phyloP scores from a whole-genome alignment of 805 yeast genomes.

The Ogataea henricii region DNA sequence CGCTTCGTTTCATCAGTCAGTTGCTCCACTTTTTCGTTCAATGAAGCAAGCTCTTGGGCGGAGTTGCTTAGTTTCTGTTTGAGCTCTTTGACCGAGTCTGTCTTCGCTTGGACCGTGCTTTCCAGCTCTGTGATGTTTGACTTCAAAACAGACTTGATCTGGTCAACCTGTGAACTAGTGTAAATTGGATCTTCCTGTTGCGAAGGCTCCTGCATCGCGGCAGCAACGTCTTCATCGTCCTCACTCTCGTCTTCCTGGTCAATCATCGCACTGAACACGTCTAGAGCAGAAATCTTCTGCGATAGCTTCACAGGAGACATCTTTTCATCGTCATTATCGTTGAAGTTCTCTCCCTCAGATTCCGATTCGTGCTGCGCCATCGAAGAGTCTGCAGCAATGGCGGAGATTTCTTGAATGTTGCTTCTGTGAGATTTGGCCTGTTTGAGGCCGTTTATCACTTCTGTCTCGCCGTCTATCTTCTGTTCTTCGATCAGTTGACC shows the following conservation, averaged over 20 bases:
- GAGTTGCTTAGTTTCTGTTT: conserved; percentile 11
- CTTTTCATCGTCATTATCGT: conserved; percentile 21
- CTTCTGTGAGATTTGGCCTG: conserved; percentile 10
- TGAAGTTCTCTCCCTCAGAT: conserved; percentile 10
- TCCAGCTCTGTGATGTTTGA: conserved; percentile 14
- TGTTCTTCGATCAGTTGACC: conserved; percentile 27
- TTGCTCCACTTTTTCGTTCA: conserved; percentile 5
- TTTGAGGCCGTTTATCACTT: conserved; percentile 25
- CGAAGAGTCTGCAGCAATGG: conserved; percentile 25
- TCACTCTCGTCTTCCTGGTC: conserved; percentile 24
- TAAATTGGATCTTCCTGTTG: conserved; percentile 21
- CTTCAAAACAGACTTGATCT: conserved; percentile 22
- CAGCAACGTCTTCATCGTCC: conserved; percentile 11
- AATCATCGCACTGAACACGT: conserved; percentile 24
- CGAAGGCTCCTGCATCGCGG: conserved; percentile 15
- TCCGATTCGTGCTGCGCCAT: conserved; percentile 15
- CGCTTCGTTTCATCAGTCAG: conserved; percentile 18
- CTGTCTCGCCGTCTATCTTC: conserved; percentile 30
- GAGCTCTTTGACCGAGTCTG: conserved; percentile 7
- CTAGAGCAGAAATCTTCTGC: conserved; percentile 21
- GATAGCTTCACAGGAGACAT: conserved; percentile 31
- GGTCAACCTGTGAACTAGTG: conserved; percentile 23
- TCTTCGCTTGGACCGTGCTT: conserved; percentile 15
- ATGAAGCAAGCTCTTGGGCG: conserved; percentile 6
- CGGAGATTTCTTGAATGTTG: conserved; percentile 24